These are phyloP conservation scores for Hypoxylon sp. DNA, from an alignment of 2,329 filamentous ascomycete genomes.

Conservation along the genomic window DNA sequence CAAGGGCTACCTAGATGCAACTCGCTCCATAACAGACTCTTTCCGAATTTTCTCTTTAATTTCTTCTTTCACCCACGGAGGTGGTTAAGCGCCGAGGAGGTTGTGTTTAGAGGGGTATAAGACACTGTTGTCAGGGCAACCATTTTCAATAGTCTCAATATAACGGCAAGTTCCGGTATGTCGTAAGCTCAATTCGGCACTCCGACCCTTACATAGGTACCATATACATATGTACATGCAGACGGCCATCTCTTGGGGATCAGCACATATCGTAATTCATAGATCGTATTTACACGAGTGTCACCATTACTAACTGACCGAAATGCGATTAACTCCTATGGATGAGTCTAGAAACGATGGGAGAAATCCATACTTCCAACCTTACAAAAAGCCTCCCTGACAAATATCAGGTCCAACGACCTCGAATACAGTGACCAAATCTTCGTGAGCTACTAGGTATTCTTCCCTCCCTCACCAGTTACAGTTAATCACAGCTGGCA, in stretches of 20 bases:
- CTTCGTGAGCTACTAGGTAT: background rate
- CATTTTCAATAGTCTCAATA: constrained; percentile 18
- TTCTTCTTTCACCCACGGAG: background rate
- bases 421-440: background rate
- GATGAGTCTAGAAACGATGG: constrained; percentile 9
- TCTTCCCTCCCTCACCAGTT: background rate
- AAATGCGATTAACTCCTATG: constrained; percentile 11
- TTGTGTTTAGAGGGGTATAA: constrained; percentile 36
- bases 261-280: constrained; percentile 23
- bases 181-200: constrained; percentile 1
- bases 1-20: background rate
- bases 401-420: background rate
- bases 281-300: constrained; percentile 19
- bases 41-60: constrained; percentile 1
- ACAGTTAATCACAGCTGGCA: constrained; percentile 10
- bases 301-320: constrained; percentile 21
- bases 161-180: constrained; percentile 26
- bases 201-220: background rate
- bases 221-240: background rate
- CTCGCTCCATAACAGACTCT: background rate
- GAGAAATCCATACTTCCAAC: constrained; percentile 2
- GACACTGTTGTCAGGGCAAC: constrained; percentile 37
- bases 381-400: constrained; percentile 1
- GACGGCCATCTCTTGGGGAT: constrained; percentile 21
- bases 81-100: constrained; percentile 6